These are phyloP conservation scores for Plasmodium billcollinsi DNA, from an alignment of 169 alveolate genomes.

Conservation along the genomic window DNA sequence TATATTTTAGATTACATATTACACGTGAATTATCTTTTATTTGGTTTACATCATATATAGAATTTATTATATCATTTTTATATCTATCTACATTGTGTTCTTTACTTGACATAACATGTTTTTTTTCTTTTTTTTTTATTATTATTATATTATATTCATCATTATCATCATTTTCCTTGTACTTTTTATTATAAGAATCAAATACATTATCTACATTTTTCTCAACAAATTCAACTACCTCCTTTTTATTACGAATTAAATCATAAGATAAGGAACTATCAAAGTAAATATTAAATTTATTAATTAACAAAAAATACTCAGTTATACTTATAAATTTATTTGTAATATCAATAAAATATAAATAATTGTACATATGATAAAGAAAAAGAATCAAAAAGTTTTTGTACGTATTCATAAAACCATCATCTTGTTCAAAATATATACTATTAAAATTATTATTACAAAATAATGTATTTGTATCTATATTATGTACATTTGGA, in stretches of 20 bases:
- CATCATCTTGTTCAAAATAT: background rate
- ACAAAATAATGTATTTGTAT: constrained; percentile 16
- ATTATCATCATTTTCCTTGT: background rate
- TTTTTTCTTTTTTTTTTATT: background rate
- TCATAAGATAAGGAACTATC: constrained; percentile 22
- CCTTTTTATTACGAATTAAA: constrained; percentile 19
- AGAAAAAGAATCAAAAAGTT: constrained; percentile 10
- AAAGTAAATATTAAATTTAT: constrained; percentile 3
- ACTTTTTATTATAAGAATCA: background rate
- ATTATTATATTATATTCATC: background rate
- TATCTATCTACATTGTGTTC: too few species aligned
- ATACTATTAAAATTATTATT: constrained; percentile 30
- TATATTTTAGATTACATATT: background rate
- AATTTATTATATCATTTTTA: too few species aligned
- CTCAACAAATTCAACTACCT: constrained; percentile 5
- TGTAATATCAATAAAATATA: constrained; percentile 22
- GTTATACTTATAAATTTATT: constrained; percentile 17
- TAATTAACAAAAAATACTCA: constrained; percentile 10
- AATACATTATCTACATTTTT: background rate
- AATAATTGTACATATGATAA: constrained; percentile 29
- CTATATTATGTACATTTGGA: constrained; percentile 23
- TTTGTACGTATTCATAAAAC: constrained; percentile 19
- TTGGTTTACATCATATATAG: too few species aligned
- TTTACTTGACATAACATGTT: too few species aligned
- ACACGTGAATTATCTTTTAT: background rate